These are phyloP conservation scores for Debaryomyces singareniensis DNA, from an alignment of 1,139 yeast species.

Conservation along the genomic window DNA sequence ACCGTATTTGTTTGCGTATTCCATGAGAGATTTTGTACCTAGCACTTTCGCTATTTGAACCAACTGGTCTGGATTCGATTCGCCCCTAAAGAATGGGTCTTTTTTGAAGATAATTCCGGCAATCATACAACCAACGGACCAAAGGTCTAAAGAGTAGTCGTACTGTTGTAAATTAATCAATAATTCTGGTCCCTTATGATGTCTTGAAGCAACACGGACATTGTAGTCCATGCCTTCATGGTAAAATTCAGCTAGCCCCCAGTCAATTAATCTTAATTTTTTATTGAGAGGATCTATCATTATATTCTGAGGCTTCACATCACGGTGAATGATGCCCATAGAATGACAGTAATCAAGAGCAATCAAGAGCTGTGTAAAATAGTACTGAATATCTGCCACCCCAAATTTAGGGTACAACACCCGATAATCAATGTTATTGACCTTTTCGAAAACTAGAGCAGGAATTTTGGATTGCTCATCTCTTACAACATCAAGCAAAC, in stretches of 20 bases:
- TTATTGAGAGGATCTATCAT: conserved; percentile 69
- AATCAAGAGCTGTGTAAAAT: conserved; percentile 60
- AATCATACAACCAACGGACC: conserved; percentile 80
- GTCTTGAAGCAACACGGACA: conserved; percentile 75
- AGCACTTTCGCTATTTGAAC: conserved; percentile 73
- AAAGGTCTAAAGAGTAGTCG: conserved; percentile 71
- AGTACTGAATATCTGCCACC: conserved; percentile 58
- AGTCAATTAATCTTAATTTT: conserved; percentile 65
- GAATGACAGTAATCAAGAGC: conserved; percentile 76
- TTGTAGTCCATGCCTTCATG: conserved; percentile 75
- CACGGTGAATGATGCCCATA: conserved; percentile 81
- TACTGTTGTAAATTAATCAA: conserved; percentile 68
- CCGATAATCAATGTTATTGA: conserved; percentile 67
- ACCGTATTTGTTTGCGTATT: conserved; percentile 56
- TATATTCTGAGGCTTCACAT: conserved; percentile 78
- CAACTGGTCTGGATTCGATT: conserved; percentile 71
- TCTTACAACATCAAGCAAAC: conserved; percentile 66
- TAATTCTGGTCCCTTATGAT: conserved; percentile 77
- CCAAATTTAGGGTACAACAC: conserved; percentile 63
- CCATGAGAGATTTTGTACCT: conserved; percentile 63
- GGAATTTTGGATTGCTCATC: conserved; percentile 71
- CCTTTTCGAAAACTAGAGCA: conserved; percentile 66
- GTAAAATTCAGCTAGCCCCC: conserved; percentile 83
- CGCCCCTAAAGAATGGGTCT: conserved; percentile 77
- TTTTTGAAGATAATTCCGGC: conserved; percentile 72